Conservation (phyloP, 768 basidiomycete genomes). For the Fibroporia radiculosa region DNA sequence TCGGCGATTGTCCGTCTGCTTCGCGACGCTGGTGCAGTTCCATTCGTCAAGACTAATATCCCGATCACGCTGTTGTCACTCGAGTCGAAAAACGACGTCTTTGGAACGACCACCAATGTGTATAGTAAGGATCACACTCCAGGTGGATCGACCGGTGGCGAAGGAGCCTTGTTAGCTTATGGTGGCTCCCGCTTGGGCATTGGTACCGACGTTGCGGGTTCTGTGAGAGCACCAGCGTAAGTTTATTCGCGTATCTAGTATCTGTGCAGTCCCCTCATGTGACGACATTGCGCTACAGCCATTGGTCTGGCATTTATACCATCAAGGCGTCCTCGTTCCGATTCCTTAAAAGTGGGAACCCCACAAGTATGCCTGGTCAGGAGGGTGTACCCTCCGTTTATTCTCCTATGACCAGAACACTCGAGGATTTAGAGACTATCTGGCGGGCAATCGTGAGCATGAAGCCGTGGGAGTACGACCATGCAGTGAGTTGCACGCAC, state of each 20-base stretch:
- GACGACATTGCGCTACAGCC: slow-evolving; percentile 5
- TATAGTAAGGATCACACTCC: slow-evolving; percentile 30
- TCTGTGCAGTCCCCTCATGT: neutral
- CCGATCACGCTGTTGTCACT: slow-evolving; percentile 37
- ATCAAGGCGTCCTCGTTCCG: slow-evolving; percentile 33
- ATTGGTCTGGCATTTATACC: slow-evolving; percentile 34
- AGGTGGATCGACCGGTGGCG: slow-evolving; percentile 47
- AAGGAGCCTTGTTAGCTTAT: slow-evolving; percentile 39
- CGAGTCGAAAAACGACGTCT: slow-evolving; percentile 37
- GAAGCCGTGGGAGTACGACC: slow-evolving; percentile 37
- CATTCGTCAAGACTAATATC: slow-evolving; percentile 35
- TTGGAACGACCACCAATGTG: slow-evolving; percentile 40
- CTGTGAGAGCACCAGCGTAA: slow-evolving; percentile 42
- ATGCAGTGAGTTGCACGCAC: slow-evolving; percentile 29
- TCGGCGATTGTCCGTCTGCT: slow-evolving; percentile 33
- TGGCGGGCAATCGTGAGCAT: slow-evolving; percentile 36
- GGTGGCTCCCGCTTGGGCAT: slow-evolving; percentile 40
- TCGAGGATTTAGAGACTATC: slow-evolving; percentile 36
- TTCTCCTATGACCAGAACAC: slow-evolving; percentile 36
- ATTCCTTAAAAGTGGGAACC: slow-evolving; percentile 28
- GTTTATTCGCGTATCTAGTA: neutral
- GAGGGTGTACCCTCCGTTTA: slow-evolving; percentile 32
- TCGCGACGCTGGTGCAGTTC: slow-evolving; percentile 34
- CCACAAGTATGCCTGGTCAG: slow-evolving; percentile 31
- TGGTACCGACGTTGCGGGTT: slow-evolving; percentile 46